Evolutionary conservation across 2,329 filamentous ascomycete species (phyloP).

Genomic region (Fusarium denticulatum): DNA sequence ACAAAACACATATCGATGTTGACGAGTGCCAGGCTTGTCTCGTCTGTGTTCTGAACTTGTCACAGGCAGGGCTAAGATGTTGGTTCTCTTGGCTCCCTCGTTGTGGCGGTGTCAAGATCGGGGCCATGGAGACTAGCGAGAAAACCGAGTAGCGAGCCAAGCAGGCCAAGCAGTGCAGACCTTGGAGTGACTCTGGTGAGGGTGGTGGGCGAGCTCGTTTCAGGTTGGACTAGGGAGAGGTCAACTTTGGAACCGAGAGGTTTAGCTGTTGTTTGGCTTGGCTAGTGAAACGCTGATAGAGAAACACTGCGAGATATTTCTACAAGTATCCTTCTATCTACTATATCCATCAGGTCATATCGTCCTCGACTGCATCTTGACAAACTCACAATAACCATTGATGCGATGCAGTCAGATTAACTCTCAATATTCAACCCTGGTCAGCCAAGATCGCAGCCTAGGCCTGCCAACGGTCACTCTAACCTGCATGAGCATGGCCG

Average conservation of each 20-base stretch:
- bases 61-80: constrained; percentile 13
- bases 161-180: not conserved
- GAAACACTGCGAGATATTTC: not conserved
- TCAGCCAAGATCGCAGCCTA: constrained; percentile 5
- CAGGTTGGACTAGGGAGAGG: constrained; percentile 36
- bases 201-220: constrained; percentile 37
- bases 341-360: not conserved
- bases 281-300: not conserved
- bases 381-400: not conserved
- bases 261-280: not conserved
- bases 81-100: constrained; percentile 3
- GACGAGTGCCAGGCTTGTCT: constrained; percentile 27
- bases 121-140: constrained; percentile 23
- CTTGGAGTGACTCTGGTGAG: constrained; percentile 12
- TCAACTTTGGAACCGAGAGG: not conserved
- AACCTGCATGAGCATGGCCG: constrained; percentile 22
- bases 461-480: constrained; percentile 16
- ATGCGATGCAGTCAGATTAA: not conserved
- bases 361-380: not conserved
- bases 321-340: not conserved
- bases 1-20: constrained; percentile 4
- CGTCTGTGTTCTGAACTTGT: constrained; percentile 24
- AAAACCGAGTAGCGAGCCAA: not conserved
- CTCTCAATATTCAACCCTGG: not conserved
- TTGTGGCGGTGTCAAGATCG: constrained; percentile 40